Percentiles rank a stretch among this genome's conserved stretches.
phyloP scores from a whole-genome alignment of 2,329 filamentous ascomycete species.

The Tolypocladium tundrense region DNA sequence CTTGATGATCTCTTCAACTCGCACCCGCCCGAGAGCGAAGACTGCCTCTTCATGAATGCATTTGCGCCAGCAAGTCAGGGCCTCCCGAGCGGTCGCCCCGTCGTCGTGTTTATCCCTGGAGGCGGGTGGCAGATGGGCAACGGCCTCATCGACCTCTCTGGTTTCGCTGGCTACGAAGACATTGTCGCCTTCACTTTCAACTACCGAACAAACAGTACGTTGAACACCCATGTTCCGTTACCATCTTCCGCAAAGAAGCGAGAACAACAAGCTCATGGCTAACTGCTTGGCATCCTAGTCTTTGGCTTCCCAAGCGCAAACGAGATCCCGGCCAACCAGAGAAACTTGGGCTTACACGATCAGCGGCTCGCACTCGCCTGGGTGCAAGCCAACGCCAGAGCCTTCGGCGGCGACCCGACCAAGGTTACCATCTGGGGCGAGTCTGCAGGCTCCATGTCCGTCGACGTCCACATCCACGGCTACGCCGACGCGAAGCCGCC shows the following conservation, averaged over 20 bases:
- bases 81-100: constrained; percentile 6
- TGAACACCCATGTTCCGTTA: no score
- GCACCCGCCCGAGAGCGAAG: constrained; percentile 13
- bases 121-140: constrained; percentile 15
- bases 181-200: constrained; percentile 15
- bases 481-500: constrained; percentile 6
- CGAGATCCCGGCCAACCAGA: constrained; percentile 24
- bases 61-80: constrained; percentile 10
- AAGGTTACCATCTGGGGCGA: constrained; percentile 18
- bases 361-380: constrained; percentile 16
- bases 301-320: constrained; percentile 34
- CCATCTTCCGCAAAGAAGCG: no score
- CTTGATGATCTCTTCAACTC: constrained; percentile 10
- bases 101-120: constrained; percentile 15
- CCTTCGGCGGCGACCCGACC: constrained; percentile 14
- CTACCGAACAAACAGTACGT: constrained; percentile 14
- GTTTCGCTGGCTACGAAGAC: constrained; percentile 16
- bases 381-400: constrained; percentile 13
- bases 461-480: constrained; percentile 14
- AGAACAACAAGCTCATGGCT: no score
- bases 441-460: constrained; percentile 20
- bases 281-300: constrained; percentile 4
- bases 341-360: constrained; percentile 16
- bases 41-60: constrained; percentile 17
- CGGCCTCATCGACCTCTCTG: constrained; percentile 11